Base-by-base conservation (phyloP, 202 grass and related monocot species). In the Miscanthus sacchariflorus region DNA sequence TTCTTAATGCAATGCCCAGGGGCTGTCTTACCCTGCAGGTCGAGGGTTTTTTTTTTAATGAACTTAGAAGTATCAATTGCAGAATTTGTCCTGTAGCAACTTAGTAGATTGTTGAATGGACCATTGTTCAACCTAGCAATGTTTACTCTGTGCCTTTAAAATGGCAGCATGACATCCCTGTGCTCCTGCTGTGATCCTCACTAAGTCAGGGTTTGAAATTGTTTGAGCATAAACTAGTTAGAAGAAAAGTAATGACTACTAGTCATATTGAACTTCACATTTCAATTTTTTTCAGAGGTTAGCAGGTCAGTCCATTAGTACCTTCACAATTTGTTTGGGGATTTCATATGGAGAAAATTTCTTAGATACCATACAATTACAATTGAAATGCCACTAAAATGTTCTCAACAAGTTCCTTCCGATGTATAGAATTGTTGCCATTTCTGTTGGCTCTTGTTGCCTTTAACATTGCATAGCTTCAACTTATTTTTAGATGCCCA, bases 251-350 rank as follows among this genome's bases (percentile, higher is more conserved):
- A 79, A 80, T 54, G 70, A 42, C 5, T 46, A 42, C 18, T 72
- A 72, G 17, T 46, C 23, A 54, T 54, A 54, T 54, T 54, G 30
- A 40, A 4, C 30, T 15, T 35, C 13, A 15, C 14, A 0, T 59
- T 79, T 72, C 13, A 59, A 59, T 72, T 50, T 59, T 18, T 80
- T 66, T 66, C 0, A 14, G 27, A 23, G 84, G 7, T 72, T 45
- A 38, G 36, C 45, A 72, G 30, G 77, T 25, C 27, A 64, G 25
- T 80, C 68, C 24, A 64, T 87, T 49, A 54, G 17, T 54, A 68
- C 27, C 83, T 80, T 69, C 67, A 10, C 76, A 59, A 68, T 61
- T 80, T 24, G 64, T 72, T 80, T 87, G 4, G 13, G 68, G 50
- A 72, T 72, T 84, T 64, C 11, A 66, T 66, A 8, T 66, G 23